Evolutionary conservation across 257 asterid genomes (phyloP).

Genomic region (Nicotiana knightiana): DNA sequence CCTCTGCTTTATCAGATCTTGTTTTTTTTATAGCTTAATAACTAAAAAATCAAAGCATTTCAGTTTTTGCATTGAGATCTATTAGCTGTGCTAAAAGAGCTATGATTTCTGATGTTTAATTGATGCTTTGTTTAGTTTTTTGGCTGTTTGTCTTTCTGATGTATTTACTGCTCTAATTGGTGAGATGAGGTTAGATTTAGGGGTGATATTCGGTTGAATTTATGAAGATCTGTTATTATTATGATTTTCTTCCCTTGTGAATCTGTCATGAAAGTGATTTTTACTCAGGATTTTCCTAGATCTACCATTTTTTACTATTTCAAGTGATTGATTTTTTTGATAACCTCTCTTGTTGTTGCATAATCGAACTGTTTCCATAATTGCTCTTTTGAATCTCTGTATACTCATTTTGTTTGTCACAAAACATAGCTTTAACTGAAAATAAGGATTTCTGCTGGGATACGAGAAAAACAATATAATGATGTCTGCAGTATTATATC

Average conservation of each 20-base stretch:
- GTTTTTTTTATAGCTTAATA: neutral
- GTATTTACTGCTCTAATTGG: neutral
- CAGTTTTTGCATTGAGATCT: neutral
- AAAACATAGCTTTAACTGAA: neutral
- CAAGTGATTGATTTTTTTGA: neutral
- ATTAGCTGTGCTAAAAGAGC: neutral
- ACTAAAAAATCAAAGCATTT: neutral
- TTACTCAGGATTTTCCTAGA: constrained; percentile 6
- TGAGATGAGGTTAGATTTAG: neutral
- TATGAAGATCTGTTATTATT: constrained; percentile 12
- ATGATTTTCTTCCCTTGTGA: neutral
- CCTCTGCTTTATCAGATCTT: neutral
- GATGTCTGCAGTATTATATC: neutral
- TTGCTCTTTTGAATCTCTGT: neutral
- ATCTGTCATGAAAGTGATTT: constrained; percentile 10
- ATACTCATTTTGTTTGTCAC: neutral
- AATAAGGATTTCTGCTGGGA: neutral
- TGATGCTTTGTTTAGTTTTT: neutral
- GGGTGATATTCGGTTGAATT: neutral
- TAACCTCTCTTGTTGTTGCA: neutral
- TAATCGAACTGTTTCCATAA: neutral
- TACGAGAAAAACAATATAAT: neutral
- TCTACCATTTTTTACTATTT: constrained; percentile 4
- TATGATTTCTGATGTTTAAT: neutral
- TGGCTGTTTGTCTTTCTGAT: neutral